Evolutionary conservation across 1,284 basidiomycete species (phyloP), one percentile per base, ranked within the genome.

Genomic region (Tylopilus microsporus): DNA sequence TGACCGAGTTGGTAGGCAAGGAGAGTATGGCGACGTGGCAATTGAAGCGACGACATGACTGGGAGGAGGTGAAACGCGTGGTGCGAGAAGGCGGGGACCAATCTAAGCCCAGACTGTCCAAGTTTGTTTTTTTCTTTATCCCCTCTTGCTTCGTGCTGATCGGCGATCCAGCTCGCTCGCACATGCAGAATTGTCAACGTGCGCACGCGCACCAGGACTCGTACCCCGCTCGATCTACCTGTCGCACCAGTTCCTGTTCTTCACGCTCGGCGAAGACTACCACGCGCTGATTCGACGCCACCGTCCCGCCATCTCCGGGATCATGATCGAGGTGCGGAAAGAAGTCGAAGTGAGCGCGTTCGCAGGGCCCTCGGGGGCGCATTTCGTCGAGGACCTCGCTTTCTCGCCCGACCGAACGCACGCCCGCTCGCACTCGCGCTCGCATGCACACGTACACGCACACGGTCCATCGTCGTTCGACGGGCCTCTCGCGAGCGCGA

Each of bases 181-280:
- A 0, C 83, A 87, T 49, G 89, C 89, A 1, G 92, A 95, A 68
- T 79, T 94, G 16, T 88, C 88, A 50, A 92, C 90, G 0, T 83
- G 76, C 69, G 84, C 84, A 2, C 75, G 74, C 7, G 83, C 83
- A 3, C 75, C 79, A 0, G 77, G 73, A 3, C 75, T 91, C 30
- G 77, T 91, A 1, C 87, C 91, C 1, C 79, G 84, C 0, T 79
- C 88, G 0, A 79, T 95, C 45, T 94, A 94, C 69, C 82, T 91
- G 15, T 84, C 86, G 0, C 88, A 90, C 63, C 91, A 94, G 62
- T 89, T 93, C 70, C 78, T 84, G 11, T 94, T 94, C 76, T 81
- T 84, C 65, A 79, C 83, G 2, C 78, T 92, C 0, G 82, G 84
- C 2, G 87, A 88, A 91, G 25, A 93, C 68, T 91, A 91, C 63